Conservation (phyloP, 2,329 filamentous ascomycete species). For the Cladosporium phlei region DNA sequence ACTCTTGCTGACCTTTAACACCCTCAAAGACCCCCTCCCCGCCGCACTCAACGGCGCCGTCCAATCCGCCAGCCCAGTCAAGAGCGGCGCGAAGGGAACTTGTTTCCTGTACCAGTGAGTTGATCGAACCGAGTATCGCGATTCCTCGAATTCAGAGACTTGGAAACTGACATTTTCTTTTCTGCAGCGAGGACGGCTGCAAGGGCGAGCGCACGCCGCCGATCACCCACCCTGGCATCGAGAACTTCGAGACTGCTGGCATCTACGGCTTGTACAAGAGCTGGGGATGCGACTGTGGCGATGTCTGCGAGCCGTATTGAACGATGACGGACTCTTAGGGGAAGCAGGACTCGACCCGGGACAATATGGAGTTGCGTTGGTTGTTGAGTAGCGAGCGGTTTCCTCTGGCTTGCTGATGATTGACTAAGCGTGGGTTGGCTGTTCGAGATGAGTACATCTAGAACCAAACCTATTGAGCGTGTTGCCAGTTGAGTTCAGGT, state of each 20-base stretch:
- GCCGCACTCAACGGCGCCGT: background rate
- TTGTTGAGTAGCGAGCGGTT: too few relatives aligned
- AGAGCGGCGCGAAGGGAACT: background rate
- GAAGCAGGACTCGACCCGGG: too few relatives aligned
- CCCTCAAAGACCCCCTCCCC: background rate
- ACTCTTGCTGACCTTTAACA: background rate
- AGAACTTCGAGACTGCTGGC: slow-evolving; percentile 1
- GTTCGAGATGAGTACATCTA: too few relatives aligned
- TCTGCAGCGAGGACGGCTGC: background rate
- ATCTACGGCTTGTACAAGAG: background rate
- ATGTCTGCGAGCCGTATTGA: too few relatives aligned
- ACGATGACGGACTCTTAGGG: too few relatives aligned
- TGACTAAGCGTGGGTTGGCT: too few relatives aligned
- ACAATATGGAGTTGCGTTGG: too few relatives aligned
- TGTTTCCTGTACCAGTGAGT: background rate
- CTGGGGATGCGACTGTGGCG: background rate
- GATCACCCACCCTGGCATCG: background rate
- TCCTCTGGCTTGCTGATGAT: too few relatives aligned
- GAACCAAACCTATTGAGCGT: too few relatives aligned
- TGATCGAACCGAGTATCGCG: too few relatives aligned
- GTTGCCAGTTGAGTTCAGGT: too few relatives aligned
- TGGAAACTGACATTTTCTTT: background rate
- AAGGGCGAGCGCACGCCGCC: background rate
- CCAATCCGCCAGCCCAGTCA: background rate
- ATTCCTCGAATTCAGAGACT: too few relatives aligned